Conservation (phyloP, 805 yeast species). For the Sungouiozyma intestinalis region DNA sequence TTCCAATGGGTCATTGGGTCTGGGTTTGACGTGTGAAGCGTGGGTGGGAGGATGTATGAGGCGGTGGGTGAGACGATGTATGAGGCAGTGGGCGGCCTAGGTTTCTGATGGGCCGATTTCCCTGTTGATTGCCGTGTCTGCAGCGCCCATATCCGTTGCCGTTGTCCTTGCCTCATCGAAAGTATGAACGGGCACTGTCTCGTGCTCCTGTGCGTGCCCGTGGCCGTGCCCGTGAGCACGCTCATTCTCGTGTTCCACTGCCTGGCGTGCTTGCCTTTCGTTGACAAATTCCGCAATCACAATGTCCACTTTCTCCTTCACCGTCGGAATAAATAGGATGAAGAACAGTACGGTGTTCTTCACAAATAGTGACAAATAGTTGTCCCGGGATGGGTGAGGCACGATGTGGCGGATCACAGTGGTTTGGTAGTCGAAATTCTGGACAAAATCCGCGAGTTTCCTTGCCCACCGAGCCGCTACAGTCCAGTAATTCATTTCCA, state of each 20-base stretch:
- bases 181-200: too few relatives aligned
- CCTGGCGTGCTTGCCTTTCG: too few relatives aligned
- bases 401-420: constrained; percentile 6
- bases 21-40: too few relatives aligned
- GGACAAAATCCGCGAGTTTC: background rate
- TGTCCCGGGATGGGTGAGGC: constrained; percentile 15
- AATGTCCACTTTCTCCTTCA: constrained; percentile 9
- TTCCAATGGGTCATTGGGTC: too few relatives aligned
- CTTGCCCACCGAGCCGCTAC: background rate
- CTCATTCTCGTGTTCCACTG: background rate
- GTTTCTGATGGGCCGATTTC: too few relatives aligned
- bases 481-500: background rate
- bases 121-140: too few relatives aligned
- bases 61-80: too few relatives aligned
- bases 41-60: too few relatives aligned
- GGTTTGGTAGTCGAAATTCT: background rate
- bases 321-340: constrained; percentile 15
- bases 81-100: too few relatives aligned
- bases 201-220: background rate
- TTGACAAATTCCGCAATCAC: constrained; percentile 3
- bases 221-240: background rate
- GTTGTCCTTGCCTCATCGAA: background rate
- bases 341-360: constrained; percentile 18
- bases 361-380: constrained; percentile 8
- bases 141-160: too few relatives aligned